Evolutionary conservation across 768 basidiomycete genomes (phyloP), one percentile per base, ranked within the genome.

Genomic region (Chalciporus piperatus): DNA sequence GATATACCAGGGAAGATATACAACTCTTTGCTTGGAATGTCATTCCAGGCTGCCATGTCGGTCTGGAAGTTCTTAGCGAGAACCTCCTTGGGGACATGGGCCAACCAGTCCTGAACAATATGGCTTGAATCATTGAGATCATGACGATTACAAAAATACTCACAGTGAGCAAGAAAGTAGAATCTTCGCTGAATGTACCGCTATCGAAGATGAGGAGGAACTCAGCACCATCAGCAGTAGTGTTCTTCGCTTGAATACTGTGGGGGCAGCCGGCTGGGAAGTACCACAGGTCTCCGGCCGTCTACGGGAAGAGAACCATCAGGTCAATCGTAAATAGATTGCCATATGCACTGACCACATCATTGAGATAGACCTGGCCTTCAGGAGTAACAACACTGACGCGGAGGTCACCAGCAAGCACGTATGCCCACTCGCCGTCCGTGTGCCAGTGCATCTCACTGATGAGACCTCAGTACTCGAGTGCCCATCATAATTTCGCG

Each of bases 41-140:
- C 71, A 51, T 83, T 73, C 50, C 83, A 84, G 3, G 75, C 71
- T 33, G 77, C 67, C 4, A 72, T 71, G 43, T 66, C 59, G 6
- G 73, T 61, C 33, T 77, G 75, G 62, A 87, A 86, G 64, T 85
- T 87, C 69, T 85, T 84, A 14, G 82, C 82, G 3, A 86, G 66
- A 0, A 83, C 79, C 41, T 76, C 74, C 55, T 76, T 72, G 10
- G 82, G 81, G 14, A 81, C 72, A 57, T 87, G 85, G 3, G 84
- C 74, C 20, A 86, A 70, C 83, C 85, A 87, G 52, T 87, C 85
- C 50, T 84, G 79, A 16, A 50, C 47, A 12, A 48, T n/a, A 30
- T 28, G 10, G 22, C 19, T 27, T 30, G 10, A 46, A 43, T 6
- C 4, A 32, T 3, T 3, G 13, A 19, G 30, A 12, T 32, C 13